Base-by-base conservation (phyloP, 768 basidiomycete species). In the Amanita exitialis region DNA sequence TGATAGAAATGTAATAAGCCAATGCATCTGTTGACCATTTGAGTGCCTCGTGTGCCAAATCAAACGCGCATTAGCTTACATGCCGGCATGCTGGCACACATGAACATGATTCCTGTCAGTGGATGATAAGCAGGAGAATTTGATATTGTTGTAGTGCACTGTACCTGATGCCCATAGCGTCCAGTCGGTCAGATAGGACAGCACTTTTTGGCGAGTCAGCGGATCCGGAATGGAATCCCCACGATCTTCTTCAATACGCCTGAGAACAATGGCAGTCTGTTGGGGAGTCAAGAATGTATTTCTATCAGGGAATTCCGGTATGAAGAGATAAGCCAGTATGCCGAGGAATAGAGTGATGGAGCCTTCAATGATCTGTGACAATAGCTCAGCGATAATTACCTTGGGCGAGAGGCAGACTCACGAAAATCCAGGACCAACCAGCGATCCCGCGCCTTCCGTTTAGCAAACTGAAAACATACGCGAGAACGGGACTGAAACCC, bases 341-440 rank as follows among this genome's bases (percentile, higher is more conserved):
- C 67, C 73, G 34, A 77, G 60, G 53, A 67, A 62, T 2, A 76
- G 50, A 0, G 75, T 75, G 25, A 71, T 61, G 1, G 66, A 57
- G 7, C 75, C 74, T 60, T 77, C 75, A 21, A 75, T 68, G 41
- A 75, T 69, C 73, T 44, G 43, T 5, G 6, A 10, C 36, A 44
- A n/a, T 54, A 41, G 18, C 20, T 27, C 10, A 48, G 21, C 20
- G 2, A 35, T 35, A 32, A n/a, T 36, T 6, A 3, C 12, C 2
- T 15, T 25, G 15, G 5, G 10, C 20, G 12, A 16, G n/a, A 5
- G 25, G 38, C 10, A 25, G 45, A 58, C 69, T 55, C 54, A 74
- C 73, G 47, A 76, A 76, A 52, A 77, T 76, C 73, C 74, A 77
- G 43, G 67, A 64, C 75, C 75, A 76, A 21, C 74, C 74, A 15